Evolutionary conservation across 805 yeast genomes (phyloP).

Genomic region (Yarrowia porcina): DNA sequence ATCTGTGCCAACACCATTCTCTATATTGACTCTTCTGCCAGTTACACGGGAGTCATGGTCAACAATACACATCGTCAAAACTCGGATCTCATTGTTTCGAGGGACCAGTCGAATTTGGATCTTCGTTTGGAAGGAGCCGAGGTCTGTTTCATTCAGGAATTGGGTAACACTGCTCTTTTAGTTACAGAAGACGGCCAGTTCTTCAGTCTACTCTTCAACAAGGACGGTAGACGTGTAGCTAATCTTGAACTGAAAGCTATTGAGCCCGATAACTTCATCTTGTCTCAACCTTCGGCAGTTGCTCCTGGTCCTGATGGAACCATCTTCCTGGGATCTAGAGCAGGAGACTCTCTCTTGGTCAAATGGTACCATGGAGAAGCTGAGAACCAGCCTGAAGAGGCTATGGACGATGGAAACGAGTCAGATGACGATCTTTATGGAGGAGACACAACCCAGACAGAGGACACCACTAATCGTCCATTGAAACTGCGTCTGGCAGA

Average conservation of each 20-base stretch:
- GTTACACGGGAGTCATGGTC: conserved; percentile 57
- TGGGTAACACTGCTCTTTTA: conserved; percentile 39
- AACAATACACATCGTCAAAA: conserved; percentile 50
- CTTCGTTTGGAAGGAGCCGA: conserved; percentile 54
- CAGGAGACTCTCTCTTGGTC: conserved; percentile 14
- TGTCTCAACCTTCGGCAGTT: conserved; percentile 6
- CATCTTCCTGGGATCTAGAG: conserved; percentile 9
- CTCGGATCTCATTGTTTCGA: conserved; percentile 42
- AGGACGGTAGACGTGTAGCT: conserved; percentile 42
- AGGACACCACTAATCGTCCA: neutral
- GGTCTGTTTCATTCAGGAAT: conserved; percentile 22
- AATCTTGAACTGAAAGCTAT: neutral
- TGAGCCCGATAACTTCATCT: conserved; percentile 20
- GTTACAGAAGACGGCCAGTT: conserved; percentile 47
- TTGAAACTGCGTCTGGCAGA: conserved; percentile 48
- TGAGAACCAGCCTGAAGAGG: neutral
- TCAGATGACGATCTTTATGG: conserved; percentile 19
- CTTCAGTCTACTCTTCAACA: conserved; percentile 39
- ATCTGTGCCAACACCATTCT: conserved; percentile 74
- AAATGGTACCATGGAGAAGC: conserved; percentile 13
- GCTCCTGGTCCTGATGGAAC: conserved; percentile 5
- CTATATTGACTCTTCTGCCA: conserved; percentile 77
- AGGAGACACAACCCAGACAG: neutral
- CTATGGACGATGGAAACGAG: conserved; percentile 10
- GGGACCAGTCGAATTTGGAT: conserved; percentile 51